Conservation (phyloP, 106 monocot species). For the Chionographis japonica region DNA sequence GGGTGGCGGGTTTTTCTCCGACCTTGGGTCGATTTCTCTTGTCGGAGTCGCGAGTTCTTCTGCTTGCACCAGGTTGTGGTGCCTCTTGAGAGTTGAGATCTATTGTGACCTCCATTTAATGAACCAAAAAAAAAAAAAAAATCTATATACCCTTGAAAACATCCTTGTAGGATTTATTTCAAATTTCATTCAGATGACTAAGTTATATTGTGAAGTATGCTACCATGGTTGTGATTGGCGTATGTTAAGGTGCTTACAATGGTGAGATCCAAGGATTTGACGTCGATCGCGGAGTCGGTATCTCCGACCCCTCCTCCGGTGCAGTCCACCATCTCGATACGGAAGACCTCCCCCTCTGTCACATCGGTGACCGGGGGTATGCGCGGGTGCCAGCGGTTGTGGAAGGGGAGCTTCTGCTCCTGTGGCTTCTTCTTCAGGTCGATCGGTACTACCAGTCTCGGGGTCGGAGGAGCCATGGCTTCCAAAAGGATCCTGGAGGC, state of each 20-base stretch:
- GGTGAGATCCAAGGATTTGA: constrained; percentile 57
- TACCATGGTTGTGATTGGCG: too few species aligned
- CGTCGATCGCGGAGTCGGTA: constrained; percentile 58
- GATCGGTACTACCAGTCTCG: constrained; percentile 54
- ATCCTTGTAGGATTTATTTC: too few species aligned
- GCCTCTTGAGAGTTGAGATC: too few species aligned
- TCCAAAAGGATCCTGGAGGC: neutral
- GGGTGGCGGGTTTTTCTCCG: too few species aligned
- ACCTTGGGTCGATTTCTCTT: too few species aligned
- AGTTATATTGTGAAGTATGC: too few species aligned
- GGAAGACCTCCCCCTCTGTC: constrained; percentile 53
- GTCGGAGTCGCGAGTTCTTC: too few species aligned
- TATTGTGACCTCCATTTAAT: too few species aligned
- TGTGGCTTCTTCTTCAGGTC: constrained; percentile 77
- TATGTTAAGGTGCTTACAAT: constrained; percentile 37
- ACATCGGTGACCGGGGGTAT: constrained; percentile 76
- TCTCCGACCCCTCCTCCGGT: constrained; percentile 54
- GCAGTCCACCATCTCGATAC: constrained; percentile 82
- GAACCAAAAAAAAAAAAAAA: too few species aligned
- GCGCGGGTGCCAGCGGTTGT: constrained; percentile 82
- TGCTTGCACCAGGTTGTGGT: too few species aligned
- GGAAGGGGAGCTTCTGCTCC: constrained; percentile 59
- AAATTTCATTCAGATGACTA: too few species aligned
- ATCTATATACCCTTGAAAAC: too few species aligned
- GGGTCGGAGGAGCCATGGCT: constrained; percentile 63